A percentile compares a stretch with the other conserved stretches of the same genome.
phyloP scores from a whole-genome alignment of 2,329 filamentous ascomycete genomes.

The Colletotrichum eremochloae region DNA sequence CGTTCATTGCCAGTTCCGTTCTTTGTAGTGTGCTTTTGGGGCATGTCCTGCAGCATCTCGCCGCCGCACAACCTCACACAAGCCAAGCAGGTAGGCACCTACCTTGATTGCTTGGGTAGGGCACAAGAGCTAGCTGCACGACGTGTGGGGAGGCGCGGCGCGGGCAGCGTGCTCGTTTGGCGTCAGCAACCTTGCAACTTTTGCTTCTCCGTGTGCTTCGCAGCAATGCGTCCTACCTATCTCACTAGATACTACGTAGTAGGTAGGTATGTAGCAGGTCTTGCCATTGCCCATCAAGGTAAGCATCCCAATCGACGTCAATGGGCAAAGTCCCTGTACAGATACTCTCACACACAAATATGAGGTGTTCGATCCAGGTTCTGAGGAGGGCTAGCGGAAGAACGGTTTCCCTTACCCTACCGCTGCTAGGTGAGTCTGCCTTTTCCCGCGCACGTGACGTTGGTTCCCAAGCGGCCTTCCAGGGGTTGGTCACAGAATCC shows the following conservation, averaged over 20 bases:
- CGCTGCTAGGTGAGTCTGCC: not conserved
- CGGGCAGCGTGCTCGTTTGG: not conserved
- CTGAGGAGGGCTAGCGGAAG: too few species aligned
- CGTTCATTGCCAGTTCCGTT: constrained; percentile 15
- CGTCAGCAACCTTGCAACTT: not conserved
- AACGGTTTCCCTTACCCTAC: constrained; percentile 18
- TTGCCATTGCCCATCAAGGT: not conserved
- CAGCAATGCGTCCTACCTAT: too few species aligned
- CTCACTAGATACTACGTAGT: too few species aligned
- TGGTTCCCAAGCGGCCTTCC: not conserved
- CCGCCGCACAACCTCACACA: constrained; percentile 2
- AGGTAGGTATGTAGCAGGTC: too few species aligned
- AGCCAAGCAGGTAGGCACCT: not conserved
- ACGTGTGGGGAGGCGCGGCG: not conserved
- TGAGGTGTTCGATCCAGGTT: constrained; percentile 6
- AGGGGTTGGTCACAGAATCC: constrained; percentile 25
- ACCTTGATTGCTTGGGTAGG: not conserved
- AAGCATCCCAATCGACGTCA: not conserved
- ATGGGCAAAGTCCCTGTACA: not conserved
- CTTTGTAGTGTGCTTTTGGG: constrained; percentile 1
- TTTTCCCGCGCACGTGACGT: constrained; percentile 33
- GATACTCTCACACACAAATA: not conserved
- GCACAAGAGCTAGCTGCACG: not conserved
- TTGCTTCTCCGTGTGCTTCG: too few species aligned
- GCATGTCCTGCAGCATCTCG: constrained; percentile 20